Base-by-base conservation (phyloP, 2,329 filamentous ascomycete species). In the Penicillium rolfsii region DNA sequence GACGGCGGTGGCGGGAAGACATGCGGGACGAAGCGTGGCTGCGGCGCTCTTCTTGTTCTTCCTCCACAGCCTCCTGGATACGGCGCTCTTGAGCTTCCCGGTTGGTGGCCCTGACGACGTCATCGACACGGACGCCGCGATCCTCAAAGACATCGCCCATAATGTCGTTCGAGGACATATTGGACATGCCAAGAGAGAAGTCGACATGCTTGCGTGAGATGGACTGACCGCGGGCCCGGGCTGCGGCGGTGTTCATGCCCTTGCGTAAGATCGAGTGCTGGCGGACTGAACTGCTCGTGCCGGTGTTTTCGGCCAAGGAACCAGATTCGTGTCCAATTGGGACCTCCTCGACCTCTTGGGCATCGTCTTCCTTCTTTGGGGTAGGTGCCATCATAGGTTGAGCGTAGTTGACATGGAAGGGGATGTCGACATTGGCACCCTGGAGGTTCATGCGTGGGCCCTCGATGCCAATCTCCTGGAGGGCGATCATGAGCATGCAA, bases 401-500 rank as follows among this genome's bases (percentile, higher is more conserved):
- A 9, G 81, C 79, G 66, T 85, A 81, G 65, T 83, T 79, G 57
- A 89, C 73, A 67, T 88, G 91, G 64, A 91, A 82, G 0, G 90
- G 90, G 73, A 87, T 87, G 52, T 86, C 86, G 60, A 85, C 80
- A 68, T 85, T 87, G 61, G 87, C 86, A 62, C 90, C 89, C 55
- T 89, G 88, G 77, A 85, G 85, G 70, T 89, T 87, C 80, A 89
- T 87, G 70, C 87, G 86, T 46, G 93, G 92, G 57, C 91, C 91
- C 81, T 96, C 90, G 74, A 96, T 95, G 60, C 91, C 91, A 55
- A 94, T 83, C 58, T 91, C 87, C 63, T 90, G 85, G 82, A 97
- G 93, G 58, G 91, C 87, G 40, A 90, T 83, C 89, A 97, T 96
- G 71, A 98, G 81, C 63, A 95, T 92, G 65, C 90, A 93, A 66